phyloP scores from a whole-genome alignment of 2,329 filamentous ascomycete genomes.

The Polytolypa hystricis region DNA sequence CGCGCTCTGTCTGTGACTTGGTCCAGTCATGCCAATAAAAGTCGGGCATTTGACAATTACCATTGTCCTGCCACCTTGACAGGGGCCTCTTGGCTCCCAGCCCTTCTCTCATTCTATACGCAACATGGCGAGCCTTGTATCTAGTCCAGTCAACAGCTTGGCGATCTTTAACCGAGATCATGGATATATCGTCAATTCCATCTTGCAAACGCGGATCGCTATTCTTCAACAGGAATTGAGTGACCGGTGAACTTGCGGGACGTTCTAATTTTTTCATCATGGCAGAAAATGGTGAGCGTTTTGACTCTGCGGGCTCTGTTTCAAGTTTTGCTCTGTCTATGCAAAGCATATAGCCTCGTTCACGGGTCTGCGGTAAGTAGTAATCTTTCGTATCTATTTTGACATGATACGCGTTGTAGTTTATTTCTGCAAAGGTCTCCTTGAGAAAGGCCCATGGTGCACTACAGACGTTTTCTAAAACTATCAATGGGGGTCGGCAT shows the following conservation, averaged over 20 bases:
- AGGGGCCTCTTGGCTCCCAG: conserved; percentile 48
- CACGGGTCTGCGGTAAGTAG: conserved; percentile 61
- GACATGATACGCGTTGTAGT: conserved; percentile 43
- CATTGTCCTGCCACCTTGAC: conserved; percentile 49
- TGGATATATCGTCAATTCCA: conserved; percentile 39
- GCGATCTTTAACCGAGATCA: conserved; percentile 16
- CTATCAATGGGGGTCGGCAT: conserved; percentile 50
- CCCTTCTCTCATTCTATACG: conserved; percentile 38
- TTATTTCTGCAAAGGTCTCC: conserved; percentile 36
- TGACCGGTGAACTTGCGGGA: conserved; percentile 50
- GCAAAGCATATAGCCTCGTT: conserved; percentile 49
- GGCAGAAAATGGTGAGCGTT: conserved; percentile 33
- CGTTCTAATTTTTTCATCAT: conserved; percentile 41
- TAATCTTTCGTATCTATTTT: conserved; percentile 58
- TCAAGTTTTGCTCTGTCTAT: conserved; percentile 30
- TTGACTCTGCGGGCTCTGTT: conserved; percentile 12
- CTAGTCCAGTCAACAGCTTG: conserved; percentile 21
- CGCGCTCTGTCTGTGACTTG: conserved; percentile 43
- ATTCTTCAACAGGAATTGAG: conserved; percentile 48
- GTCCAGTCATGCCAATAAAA: conserved; percentile 44
- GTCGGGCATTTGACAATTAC: conserved; percentile 43
- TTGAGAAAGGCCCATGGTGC: conserved; percentile 49
- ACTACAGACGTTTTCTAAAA: conserved; percentile 59
- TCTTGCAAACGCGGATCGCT: conserved; percentile 45
- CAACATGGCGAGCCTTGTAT: conserved; percentile 50